These are phyloP conservation scores for Penicilliopsis zonata DNA, from an alignment of 495 filamentous ascomycete species.

Conservation along the genomic window DNA sequence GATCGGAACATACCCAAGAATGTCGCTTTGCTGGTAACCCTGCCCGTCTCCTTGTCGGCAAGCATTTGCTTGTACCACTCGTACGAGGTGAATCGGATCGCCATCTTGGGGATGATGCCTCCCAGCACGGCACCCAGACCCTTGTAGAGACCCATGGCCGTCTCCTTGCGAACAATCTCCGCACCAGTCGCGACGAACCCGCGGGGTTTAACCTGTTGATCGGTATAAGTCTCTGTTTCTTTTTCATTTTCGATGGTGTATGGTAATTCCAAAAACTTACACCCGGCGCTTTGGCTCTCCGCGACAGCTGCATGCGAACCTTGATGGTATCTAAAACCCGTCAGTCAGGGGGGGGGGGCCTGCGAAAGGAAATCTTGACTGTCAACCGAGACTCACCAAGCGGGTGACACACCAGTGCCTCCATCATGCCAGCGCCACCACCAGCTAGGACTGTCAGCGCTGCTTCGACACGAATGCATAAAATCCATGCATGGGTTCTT, in stretches of 20 bases:
- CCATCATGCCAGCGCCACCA: slow-evolving; percentile 98
- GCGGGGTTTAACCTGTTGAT: slow-evolving; percentile 52
- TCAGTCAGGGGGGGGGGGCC: background rate
- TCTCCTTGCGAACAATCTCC: slow-evolving; percentile 83
- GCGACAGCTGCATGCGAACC: slow-evolving; percentile 98
- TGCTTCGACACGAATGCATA: background rate
- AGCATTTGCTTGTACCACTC: slow-evolving; percentile 85
- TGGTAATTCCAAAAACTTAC: slow-evolving; percentile 28
- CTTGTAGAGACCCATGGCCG: slow-evolving; percentile 88
- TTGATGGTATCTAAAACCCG: slow-evolving; percentile 71
- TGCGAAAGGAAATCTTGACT: no score
- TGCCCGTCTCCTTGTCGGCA: slow-evolving; percentile 55
- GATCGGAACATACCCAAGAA: slow-evolving; percentile 54
- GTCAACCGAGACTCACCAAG: slow-evolving; percentile 50
- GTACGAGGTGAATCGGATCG: slow-evolving; percentile 96
- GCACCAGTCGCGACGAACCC: slow-evolving; percentile 80
- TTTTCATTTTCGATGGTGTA: background rate
- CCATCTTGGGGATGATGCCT: slow-evolving; percentile 99
- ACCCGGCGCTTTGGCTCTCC: slow-evolving; percentile 70
- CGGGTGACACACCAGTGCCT: slow-evolving; percentile 93
- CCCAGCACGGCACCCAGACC: slow-evolving; percentile 91
- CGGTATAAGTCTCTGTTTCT: slow-evolving; percentile 9
- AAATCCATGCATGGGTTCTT: no score
- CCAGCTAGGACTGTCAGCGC: slow-evolving; percentile 53
- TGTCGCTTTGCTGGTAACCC: slow-evolving; percentile 59